Conservation (phyloP, 345 rosid species). For the Salix purpurea region DNA sequence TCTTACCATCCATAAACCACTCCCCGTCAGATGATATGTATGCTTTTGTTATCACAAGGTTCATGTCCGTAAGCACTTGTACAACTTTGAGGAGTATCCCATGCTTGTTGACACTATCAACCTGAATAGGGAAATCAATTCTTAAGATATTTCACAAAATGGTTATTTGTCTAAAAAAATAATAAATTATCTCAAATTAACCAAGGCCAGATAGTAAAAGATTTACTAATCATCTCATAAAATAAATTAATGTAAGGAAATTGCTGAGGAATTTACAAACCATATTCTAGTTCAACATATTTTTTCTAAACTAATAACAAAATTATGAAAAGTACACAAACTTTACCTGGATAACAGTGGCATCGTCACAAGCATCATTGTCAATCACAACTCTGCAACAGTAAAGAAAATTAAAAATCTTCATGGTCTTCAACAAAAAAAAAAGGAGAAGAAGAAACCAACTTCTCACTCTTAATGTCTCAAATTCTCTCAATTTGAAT, state of each 20-base stretch:
- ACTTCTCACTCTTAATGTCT: not conserved
- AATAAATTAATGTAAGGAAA: conserved; percentile 1
- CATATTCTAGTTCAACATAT: conserved; percentile 2
- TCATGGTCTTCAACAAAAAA: not conserved
- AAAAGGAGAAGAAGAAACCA: not conserved
- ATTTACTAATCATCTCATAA: not conserved
- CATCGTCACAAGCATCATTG: conserved; percentile 61
- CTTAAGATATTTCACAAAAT: not conserved
- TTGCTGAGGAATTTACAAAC: not conserved
- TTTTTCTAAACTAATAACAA: not conserved
- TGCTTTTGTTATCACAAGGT: conserved; percentile 80
- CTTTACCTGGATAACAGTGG: conserved; percentile 68
- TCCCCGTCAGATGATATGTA: conserved; percentile 90
- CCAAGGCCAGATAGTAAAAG: not conserved
- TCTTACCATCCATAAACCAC: conserved; percentile 91
- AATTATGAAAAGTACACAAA: not conserved
- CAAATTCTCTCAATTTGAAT: not conserved
- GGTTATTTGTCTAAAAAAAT: not conserved
- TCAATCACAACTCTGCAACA: conserved; percentile 76
- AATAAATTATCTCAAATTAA: not conserved
- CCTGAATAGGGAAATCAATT: conserved; percentile 38
- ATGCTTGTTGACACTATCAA: conserved; percentile 77
- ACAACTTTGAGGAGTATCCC: conserved; percentile 88
- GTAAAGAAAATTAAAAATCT: not conserved
- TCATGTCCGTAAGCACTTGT: conserved; percentile 85